A percentile compares a stretch with the other conserved stretches of the same genome.
Conservation (phyloP, 1,139 yeast genomes). For the Zygoascus sp. region DNA sequence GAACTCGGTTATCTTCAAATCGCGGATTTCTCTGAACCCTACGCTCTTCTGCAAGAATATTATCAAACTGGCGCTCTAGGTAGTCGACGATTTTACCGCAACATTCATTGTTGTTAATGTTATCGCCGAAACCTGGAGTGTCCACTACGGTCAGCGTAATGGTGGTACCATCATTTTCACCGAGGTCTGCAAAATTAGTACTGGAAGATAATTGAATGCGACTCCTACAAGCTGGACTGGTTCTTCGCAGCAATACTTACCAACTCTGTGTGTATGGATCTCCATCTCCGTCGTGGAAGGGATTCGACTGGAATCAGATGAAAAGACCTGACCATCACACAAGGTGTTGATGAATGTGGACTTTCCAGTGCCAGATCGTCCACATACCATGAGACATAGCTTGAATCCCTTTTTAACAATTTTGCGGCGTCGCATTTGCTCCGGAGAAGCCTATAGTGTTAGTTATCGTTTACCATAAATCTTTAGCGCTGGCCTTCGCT, state of each 20-base stretch:
- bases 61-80: conserved; percentile 86
- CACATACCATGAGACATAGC: conserved; percentile 74
- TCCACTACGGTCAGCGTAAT: conserved; percentile 56
- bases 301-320: conserved; percentile 14
- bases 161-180: conserved; percentile 55
- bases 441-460: conserved; percentile 20
- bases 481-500: neutral
- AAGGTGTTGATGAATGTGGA: conserved; percentile 77
- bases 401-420: conserved; percentile 83
- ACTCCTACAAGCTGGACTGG: no score
- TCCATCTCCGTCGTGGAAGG: conserved; percentile 22
- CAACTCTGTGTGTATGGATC: conserved; percentile 22
- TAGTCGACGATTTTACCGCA: conserved; percentile 69
- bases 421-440: conserved; percentile 53
- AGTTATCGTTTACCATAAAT: neutral
- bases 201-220: neutral
- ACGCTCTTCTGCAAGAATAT: conserved; percentile 85
- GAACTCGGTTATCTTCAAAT: conserved; percentile 69
- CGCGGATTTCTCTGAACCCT: conserved; percentile 81
- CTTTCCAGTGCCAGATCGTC: conserved; percentile 76
- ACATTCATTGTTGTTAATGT: conserved; percentile 57
- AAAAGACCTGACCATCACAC: conserved; percentile 56
- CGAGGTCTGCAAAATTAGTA: conserved; percentile 21
- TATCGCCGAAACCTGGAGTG: conserved; percentile 81
- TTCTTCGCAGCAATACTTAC: conserved; percentile 11